Conservation (phyloP, 768 basidiomycete species). For the Termitomyces sp. region DNA sequence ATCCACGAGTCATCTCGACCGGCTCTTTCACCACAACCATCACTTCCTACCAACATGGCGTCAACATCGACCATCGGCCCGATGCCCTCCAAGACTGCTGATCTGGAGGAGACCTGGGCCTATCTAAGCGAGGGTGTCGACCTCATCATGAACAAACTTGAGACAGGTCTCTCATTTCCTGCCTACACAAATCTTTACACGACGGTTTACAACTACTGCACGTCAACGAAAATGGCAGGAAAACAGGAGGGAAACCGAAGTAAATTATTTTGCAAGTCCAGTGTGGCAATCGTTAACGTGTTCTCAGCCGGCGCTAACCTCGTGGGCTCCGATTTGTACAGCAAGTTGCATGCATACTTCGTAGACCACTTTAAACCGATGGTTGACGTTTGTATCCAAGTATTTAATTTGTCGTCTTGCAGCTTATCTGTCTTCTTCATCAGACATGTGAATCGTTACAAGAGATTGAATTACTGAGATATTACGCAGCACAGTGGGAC, state of each 20-base stretch:
- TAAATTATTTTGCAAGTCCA: constrained; percentile 33
- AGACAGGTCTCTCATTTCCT: constrained; percentile 68
- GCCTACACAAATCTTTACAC: constrained; percentile 85
- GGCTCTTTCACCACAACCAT: background rate
- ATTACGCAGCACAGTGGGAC: constrained; percentile 93
- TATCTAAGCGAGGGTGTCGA: constrained; percentile 83
- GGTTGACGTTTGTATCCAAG: constrained; percentile 37
- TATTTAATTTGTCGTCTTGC: background rate
- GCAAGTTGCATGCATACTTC: constrained; percentile 89
- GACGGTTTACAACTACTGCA: constrained; percentile 98
- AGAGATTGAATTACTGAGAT: constrained; percentile 89
- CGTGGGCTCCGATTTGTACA: constrained; percentile 97
- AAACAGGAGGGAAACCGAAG: constrained; percentile 63
- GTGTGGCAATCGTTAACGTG: constrained; percentile 6
- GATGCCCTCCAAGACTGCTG: constrained; percentile 68
- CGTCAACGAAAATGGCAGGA: constrained; percentile 79
- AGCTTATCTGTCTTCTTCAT: background rate
- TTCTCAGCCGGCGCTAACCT: constrained; percentile 84
- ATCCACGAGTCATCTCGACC: constrained; percentile 4
- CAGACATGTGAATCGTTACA: constrained; percentile 80
- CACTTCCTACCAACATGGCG: background rate
- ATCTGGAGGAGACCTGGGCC: constrained; percentile 84
- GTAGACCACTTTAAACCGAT: constrained; percentile 75
- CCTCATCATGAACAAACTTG: constrained; percentile 89
- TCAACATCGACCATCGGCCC: constrained; percentile 15